These are phyloP conservation scores for Colletotrichum costaricense DNA, from an alignment of 2,329 filamentous ascomycete species.

Conservation along the genomic window DNA sequence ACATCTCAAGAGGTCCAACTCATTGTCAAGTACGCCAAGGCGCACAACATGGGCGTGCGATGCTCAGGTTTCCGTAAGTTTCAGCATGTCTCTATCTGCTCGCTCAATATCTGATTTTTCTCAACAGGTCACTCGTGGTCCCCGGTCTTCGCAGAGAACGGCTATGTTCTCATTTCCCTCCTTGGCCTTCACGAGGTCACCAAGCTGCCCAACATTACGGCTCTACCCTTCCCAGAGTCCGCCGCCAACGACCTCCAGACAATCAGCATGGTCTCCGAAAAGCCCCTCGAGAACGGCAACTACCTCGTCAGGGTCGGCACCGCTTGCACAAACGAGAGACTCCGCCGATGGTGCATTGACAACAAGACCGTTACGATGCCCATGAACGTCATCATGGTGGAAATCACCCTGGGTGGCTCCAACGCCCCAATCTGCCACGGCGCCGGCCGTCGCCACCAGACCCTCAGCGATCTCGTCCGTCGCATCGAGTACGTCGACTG, in stretches of 20 bases:
- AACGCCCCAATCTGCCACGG: slow-evolving; percentile 60
- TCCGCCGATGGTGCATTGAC: not conserved
- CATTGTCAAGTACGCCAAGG: not conserved
- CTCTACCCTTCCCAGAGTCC: slow-evolving; percentile 42
- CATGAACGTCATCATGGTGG: slow-evolving; percentile 59
- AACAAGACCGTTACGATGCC: slow-evolving; percentile 51
- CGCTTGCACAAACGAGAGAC: not conserved
- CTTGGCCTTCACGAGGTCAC: not conserved
- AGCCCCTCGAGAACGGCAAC: slow-evolving; percentile 42
- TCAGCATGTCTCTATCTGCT: not conserved
- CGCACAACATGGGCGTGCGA: not conserved
- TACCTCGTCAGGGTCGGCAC: slow-evolving; percentile 8
- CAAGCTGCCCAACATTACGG: not conserved
- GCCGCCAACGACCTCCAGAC: slow-evolving; percentile 49
- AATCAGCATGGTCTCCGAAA: slow-evolving; percentile 47
- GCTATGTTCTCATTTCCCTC: not conserved
- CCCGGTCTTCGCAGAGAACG: not conserved
- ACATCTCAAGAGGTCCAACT: not conserved
- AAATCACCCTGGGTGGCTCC: slow-evolving; percentile 59
- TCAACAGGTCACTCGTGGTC: not conserved
- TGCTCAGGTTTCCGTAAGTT: not conserved
- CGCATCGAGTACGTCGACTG: slow-evolving; percentile 60
- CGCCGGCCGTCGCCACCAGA: slow-evolving; percentile 54
- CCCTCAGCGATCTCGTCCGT: slow-evolving; percentile 54
- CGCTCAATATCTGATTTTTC: not conserved